Evolutionary conservation across 1,139 yeast genomes (phyloP), one percentile per base, ranked within the genome.

Genomic region (Yamadazyma songkhlaensis): DNA sequence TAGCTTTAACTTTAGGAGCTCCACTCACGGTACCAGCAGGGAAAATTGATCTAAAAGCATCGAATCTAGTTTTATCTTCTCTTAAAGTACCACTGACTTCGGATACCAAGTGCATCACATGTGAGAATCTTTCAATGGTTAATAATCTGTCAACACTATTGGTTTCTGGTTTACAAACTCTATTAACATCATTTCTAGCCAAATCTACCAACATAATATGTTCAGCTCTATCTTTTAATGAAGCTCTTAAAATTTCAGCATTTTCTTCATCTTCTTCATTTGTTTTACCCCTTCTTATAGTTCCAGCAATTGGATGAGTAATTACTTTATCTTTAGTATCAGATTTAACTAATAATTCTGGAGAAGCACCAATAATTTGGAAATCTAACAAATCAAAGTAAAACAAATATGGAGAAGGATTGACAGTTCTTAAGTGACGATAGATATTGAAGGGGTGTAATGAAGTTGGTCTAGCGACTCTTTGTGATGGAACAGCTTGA

Each of bases 11-110:
- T 64, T 92, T 92, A 39, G 98, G 98, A 1, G 98, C 97, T 29
- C 98, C 98, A 44, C 95, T 84, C 10, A 92, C 97, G 1, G 98
- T 92, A 32, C 98, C 98, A 1, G 98, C 98, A 15, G 98, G 98
- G 78, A 92, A 92, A 42, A 92, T 87, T 7, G 97, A 89, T 58
- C 98, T 77, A 62, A 92, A 89, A 0, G 98, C 98, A 64, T 92
- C 98, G 56, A 92, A 92, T 47, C 97, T 74, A 12, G 94, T 83
- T 67, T 87, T 83, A 44, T 78, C 97, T 0, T 71, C 63, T 55
- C 98, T 76, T 50, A 92, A 69, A 2, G 83, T 88, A 20, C 98
- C 98, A 46, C 95, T 84, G 11, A 92, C 97, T 60, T 92, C 95
- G 2, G 96, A 86, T 3, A 90, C 96, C 52, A 92, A 71, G 62